phyloP scores from a whole-genome alignment of 2,329 filamentous ascomycete genomes.

The Colletotrichum gigasporum region DNA sequence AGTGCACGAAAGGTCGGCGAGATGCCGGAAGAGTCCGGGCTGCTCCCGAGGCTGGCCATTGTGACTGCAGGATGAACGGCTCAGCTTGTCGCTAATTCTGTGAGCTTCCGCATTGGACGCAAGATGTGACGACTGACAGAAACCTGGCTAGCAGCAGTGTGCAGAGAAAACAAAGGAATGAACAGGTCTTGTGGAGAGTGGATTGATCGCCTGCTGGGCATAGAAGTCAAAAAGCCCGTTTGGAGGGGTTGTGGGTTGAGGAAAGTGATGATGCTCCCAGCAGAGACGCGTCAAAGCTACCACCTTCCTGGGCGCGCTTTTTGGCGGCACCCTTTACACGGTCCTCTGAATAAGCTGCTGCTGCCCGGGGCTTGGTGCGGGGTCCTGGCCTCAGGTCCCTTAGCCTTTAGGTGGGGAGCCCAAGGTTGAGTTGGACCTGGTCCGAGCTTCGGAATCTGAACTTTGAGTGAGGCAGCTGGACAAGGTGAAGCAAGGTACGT shows the following conservation, averaged over 20 bases:
- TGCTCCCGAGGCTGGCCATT: conserved; percentile 8
- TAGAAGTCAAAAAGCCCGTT: background rate
- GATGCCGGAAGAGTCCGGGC: conserved; percentile 13
- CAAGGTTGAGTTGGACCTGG: background rate
- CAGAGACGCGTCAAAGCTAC: background rate
- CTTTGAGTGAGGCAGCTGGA: background rate
- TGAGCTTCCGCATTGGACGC: background rate
- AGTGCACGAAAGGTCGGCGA: background rate
- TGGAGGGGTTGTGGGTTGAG: background rate
- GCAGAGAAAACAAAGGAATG: background rate
- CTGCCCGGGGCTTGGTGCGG: conserved; percentile 11
- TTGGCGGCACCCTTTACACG: background rate
- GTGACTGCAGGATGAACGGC: background rate
- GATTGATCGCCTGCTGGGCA: background rate
- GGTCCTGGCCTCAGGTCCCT: conserved; percentile 4
- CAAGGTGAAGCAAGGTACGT: background rate
- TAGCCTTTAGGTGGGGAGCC: background rate
- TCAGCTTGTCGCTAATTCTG: background rate
- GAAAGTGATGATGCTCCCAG: background rate
- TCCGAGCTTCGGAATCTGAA: conserved; percentile 6
- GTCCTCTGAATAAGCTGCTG: background rate
- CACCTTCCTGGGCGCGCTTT: conserved; percentile 22
- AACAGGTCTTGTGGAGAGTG: background rate
- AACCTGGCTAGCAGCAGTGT: too few species aligned
- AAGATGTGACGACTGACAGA: too few species aligned